Base-by-base conservation (phyloP, 2,329 filamentous ascomycete genomes). In the Fusarium verticillioides region DNA sequence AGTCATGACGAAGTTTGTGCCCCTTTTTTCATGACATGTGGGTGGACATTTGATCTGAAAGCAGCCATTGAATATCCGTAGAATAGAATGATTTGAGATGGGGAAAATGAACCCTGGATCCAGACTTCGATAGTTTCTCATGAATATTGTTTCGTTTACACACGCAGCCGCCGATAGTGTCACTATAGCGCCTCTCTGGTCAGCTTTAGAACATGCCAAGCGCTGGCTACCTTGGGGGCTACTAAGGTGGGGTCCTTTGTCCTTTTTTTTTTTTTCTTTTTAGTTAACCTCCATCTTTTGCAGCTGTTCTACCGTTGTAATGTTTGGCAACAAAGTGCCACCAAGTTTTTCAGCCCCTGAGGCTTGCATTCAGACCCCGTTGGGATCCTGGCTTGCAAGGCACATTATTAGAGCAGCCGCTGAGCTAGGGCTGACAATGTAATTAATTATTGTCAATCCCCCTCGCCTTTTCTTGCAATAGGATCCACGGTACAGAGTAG, bases 61-160 rank as follows among this genome's bases (percentile, higher is more conserved):
- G 39, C 28, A 44, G 34, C 26, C 52, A 34, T 46, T 32, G 37
- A 42, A 49, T 19, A 26, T 26, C 26, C 26, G 26, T 26, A 46
- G n/a, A 37, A 37, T 43, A 43, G 42, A 43, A 18, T 43, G 23
- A 23, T 46, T 46, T 50, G 40, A 58, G 15, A 42, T 40, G 43
- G 40, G 40, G 40, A 53, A 52, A 52, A 40, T 15, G 54, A 67
- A 49, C 46, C 66, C 58, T 60, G 49, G 61, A 70, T 74, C 59
- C 59, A 77, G 70, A 46, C 62, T 34, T 73, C 60, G 52, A 72
- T 75, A 76, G 74, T 61, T 43, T 57, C 60, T 69, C 37, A 40
- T 40, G 40, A 76, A 47, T 46, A 75, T 73, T 70, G 69, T 75
- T 70, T 74, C 69, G 74, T 72, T 74, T 77, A 49, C 46, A 61